phyloP scores from a whole-genome alignment of 2,329 filamentous ascomycete species.

The Fusarium drepaniforme region DNA sequence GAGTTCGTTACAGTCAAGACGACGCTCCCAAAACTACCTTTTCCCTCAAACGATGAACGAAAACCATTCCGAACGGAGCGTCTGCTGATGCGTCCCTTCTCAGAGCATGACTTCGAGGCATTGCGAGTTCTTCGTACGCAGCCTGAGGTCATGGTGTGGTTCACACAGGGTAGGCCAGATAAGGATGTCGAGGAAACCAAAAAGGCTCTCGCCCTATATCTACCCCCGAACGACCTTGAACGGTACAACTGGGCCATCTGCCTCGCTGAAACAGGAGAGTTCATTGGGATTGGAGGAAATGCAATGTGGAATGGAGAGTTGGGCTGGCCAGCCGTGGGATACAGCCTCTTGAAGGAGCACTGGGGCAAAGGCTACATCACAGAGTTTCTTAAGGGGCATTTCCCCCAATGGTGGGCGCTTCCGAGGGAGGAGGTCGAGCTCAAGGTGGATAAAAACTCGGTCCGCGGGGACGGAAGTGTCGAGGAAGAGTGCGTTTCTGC shows the following conservation, averaged over 20 bases:
- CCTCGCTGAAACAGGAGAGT: constrained; percentile 58
- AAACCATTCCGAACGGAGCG: constrained; percentile 62
- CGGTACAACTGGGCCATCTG: constrained; percentile 70
- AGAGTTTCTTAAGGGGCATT: constrained; percentile 64
- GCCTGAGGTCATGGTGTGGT: constrained; percentile 73
- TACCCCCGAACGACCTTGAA: constrained; percentile 62
- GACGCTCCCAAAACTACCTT: constrained; percentile 57
- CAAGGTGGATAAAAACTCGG: constrained; percentile 55
- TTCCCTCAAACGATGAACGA: constrained; percentile 56
- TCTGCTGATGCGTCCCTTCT: constrained; percentile 65
- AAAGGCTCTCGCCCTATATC: constrained; percentile 52
- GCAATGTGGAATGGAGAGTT: constrained; percentile 50
- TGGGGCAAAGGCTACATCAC: constrained; percentile 71
- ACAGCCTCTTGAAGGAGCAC: constrained; percentile 63
- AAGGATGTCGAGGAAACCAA: constrained; percentile 57
- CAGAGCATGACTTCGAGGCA: constrained; percentile 61
- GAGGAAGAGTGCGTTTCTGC: constrained; percentile 59
- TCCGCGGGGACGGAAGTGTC: constrained; percentile 44
- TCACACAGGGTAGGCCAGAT: constrained; percentile 57
- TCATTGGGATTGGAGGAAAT: constrained; percentile 64
- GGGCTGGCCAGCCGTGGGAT: constrained; percentile 71
- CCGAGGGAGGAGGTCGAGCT: constrained; percentile 59
- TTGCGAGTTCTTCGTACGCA: constrained; percentile 66
- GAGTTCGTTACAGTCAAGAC: constrained; percentile 60
- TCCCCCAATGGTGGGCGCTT: constrained; percentile 62